Evolutionary conservation across 495 filamentous ascomycete genomes (phyloP).

Genomic region (Pyrenula massariospora): DNA sequence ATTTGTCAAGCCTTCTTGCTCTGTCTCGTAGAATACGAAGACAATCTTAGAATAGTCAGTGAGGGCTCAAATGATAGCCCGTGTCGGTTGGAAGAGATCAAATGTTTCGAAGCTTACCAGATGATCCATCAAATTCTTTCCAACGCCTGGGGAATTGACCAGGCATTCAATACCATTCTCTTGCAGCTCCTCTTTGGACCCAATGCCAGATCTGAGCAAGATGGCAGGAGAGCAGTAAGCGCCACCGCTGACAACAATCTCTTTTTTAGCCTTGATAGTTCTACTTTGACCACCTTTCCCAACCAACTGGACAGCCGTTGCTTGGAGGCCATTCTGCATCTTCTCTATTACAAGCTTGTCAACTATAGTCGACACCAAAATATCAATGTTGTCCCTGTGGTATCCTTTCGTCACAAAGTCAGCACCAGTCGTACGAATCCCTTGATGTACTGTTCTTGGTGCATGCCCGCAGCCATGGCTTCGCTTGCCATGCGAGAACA

Average conservation of each 20-base stretch:
- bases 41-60: slow-evolving; percentile 18
- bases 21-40: slow-evolving; percentile 38
- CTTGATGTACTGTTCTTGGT: slow-evolving; percentile 35
- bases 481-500: slow-evolving; percentile 36
- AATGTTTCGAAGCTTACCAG: slow-evolving; percentile 10
- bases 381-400: slow-evolving; percentile 21
- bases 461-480: slow-evolving; percentile 40
- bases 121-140: slow-evolving; percentile 44
- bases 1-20: slow-evolving; percentile 27
- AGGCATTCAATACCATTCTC: slow-evolving; percentile 34
- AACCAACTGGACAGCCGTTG: slow-evolving; percentile 16
- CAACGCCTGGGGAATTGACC: slow-evolving; percentile 39
- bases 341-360: slow-evolving; percentile 20
- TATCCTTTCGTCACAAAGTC: slow-evolving; percentile 32
- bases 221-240: slow-evolving; percentile 47
- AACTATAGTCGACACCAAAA: slow-evolving; percentile 25
- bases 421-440: slow-evolving; percentile 32
- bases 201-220: slow-evolving; percentile 43
- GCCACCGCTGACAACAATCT: slow-evolving; percentile 41
- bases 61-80: too few relatives aligned
- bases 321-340: slow-evolving; percentile 6
- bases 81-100: slow-evolving; percentile 9
- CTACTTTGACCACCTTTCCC: slow-evolving; percentile 17
- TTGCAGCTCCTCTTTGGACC: slow-evolving; percentile 32
- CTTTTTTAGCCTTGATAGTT: slow-evolving; percentile 20